Base-by-base conservation (phyloP, 768 basidiomycete species). In the Hysterangium stoloniferum region DNA sequence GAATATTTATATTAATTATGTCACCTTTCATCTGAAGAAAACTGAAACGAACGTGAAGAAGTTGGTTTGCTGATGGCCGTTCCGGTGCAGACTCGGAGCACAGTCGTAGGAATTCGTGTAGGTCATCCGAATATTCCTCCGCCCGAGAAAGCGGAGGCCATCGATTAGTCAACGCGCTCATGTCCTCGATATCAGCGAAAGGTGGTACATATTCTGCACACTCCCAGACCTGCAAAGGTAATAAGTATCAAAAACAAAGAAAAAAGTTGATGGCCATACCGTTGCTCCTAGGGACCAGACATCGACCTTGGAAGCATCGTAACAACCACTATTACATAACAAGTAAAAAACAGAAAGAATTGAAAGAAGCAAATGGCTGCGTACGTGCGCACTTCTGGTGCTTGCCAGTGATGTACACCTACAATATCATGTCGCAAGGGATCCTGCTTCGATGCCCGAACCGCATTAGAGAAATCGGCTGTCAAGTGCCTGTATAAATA, bases 321-420 rank as follows among this genome's bases (percentile, higher is more conserved):
- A 89, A 0, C 80, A 69, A 9, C 82, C 80, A 45, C 82, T 84
- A 45, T 13, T 37, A 7, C 36, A 40, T n/a, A 33, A 28, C 20
- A 51, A 32, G 51, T 15, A 22, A 46, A 44, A 12, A 45, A 61
- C 8, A 58, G 55, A 12, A 28, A 25, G 33, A 22, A n/a, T 4
- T 31, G 36, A 38, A 8, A 29, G 5, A 17, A 9, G 31, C 24
- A n/a, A 17, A 19, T 6, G 15, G 4, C 4, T 15, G 64, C 83
- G 59, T 61, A 86, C 85, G 62, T 70, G 67, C 86, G 76, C 56
- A 88, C 73, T 67, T 89, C 86, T 24, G 88, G 87, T 20, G 86
- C 84, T 74, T 89, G 87, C 87, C 87, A 91, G 67, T 81, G 89
- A 17, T 79, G 62, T 17, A 90, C 86, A 6, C 87, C 87, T 3